Evolutionary conservation across 106 monocot species (phyloP).

Genomic region (Phalaenopsis equestris): DNA sequence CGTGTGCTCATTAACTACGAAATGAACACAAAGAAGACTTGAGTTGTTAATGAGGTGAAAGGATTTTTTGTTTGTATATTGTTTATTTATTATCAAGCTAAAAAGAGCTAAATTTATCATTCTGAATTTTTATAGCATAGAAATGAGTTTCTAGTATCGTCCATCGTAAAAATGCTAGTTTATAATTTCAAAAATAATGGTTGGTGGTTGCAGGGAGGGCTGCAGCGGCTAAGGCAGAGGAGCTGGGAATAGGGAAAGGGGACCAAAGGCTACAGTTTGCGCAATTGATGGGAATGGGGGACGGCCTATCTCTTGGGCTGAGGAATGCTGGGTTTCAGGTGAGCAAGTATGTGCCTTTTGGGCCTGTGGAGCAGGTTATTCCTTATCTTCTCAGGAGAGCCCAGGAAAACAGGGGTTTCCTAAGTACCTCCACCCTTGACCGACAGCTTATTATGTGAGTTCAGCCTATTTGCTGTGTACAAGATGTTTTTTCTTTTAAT

Average conservation of each 20-base stretch:
- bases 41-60: too few species aligned
- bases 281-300: conserved; percentile 96
- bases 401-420: conserved; percentile 83
- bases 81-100: too few species aligned
- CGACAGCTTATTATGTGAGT: conserved; percentile 30
- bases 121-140: too few species aligned
- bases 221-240: conserved; percentile 55
- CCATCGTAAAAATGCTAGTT: too few species aligned
- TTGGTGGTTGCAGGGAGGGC: conserved; percentile 32
- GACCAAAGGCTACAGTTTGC: conserved; percentile 71
- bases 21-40: too few species aligned
- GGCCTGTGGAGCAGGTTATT: conserved; percentile 76
- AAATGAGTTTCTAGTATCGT: too few species aligned
- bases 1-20: too few species aligned
- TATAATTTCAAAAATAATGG: not conserved
- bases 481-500: too few species aligned
- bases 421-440: conserved; percentile 65
- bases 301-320: conserved; percentile 65
- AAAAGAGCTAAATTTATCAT: too few species aligned
- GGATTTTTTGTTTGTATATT: too few species aligned
- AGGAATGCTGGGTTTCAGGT: conserved; percentile 83
- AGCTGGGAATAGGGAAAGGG: conserved; percentile 52
- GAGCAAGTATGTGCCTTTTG: conserved; percentile 89
- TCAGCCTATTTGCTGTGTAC: not conserved
- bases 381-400: conserved; percentile 90